These are phyloP conservation scores for Penicillium sp. DNA, from an alignment of 2,329 filamentous ascomycete genomes.

Conservation along the genomic window DNA sequence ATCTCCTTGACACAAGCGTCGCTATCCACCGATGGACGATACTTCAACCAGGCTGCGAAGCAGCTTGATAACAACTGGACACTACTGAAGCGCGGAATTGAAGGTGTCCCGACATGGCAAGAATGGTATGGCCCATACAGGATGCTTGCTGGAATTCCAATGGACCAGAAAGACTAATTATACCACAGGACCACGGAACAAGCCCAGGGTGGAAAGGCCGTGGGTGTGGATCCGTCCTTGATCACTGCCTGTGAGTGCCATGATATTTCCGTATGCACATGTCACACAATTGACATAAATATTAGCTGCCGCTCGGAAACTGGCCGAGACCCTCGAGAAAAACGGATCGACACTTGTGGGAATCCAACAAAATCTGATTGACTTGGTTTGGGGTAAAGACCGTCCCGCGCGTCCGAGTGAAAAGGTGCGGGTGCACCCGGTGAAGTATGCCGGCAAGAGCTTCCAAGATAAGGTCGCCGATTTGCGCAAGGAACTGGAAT, in stretches of 20 bases:
- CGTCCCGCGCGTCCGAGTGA: conserved; percentile 75
- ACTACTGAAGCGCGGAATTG: conserved; percentile 86
- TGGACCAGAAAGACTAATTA: conserved; percentile 11
- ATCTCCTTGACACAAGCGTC: conserved; percentile 84
- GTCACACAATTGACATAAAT: conserved; percentile 4
- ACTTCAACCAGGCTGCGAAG: conserved; percentile 93
- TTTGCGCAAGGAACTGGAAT: conserved; percentile 85
- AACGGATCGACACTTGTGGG: conserved; percentile 76
- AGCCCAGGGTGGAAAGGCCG: conserved; percentile 79
- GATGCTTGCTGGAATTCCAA: neutral
- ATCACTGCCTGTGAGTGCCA: conserved; percentile 64
- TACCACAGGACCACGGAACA: conserved; percentile 68
- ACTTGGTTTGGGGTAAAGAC: conserved; percentile 77
- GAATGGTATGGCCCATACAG: conserved; percentile 67
- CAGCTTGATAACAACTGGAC: conserved; percentile 92
- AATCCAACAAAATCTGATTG: conserved; percentile 81
- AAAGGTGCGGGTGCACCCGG: conserved; percentile 68
- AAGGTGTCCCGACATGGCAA: conserved; percentile 95
- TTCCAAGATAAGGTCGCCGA: conserved; percentile 82
- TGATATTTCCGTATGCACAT: neutral
- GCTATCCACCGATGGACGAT: conserved; percentile 90
- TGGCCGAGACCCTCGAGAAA: conserved; percentile 82
- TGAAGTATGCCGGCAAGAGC: conserved; percentile 77
- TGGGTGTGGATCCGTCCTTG: conserved; percentile 87
- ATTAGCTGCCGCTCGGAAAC: conserved; percentile 66